Evolutionary conservation across 768 basidiomycete genomes (phyloP), one percentile per base, ranked within the genome.

Genomic region (Xerocomus brunneocitrinus): DNA sequence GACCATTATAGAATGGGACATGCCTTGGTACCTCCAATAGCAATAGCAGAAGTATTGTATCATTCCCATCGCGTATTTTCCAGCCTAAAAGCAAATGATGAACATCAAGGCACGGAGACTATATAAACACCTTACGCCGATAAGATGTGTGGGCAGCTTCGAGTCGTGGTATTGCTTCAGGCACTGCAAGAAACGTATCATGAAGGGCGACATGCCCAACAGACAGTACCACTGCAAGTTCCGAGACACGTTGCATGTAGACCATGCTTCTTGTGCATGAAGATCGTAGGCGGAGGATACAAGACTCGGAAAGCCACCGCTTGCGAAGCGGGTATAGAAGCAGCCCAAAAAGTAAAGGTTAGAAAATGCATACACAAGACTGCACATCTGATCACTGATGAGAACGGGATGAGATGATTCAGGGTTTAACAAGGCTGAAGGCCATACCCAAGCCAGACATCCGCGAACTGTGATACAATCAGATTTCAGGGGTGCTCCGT

Each of bases 101-200:
- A 56, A 52, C 6, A 39, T 32, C 31, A 12, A n/a, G 28, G 22
- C 0, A 36, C 7, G 38, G 42, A 13, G 13, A 42, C n/a, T 9
- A 19, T 25, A 27, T 40, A 46, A 13, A n/a, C 3, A 9, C 2
- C 46, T 57, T 50, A 91, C 95, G 63, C 98, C 98, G 64, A 98
- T 83, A 32, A 98, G 65, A 76, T 98, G 94, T 0, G 86, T 87
- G 7, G 74, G 60, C 28, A 86, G 66, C 32, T 74, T 73, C 1
- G 91, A 91, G 63, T 97, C 95, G 35, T 69, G 71, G 65, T 87
- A 98, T 72, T 94, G 93, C 57, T 86, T 85, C 45, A 97, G 61
- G 64, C 89, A 91, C 69, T 99, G 95, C 8, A 90, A 74, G 38
- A 93, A 67, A 71, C 95, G 94, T 25, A 84, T 75, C 6, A 87